A percentile compares a stretch with the other conserved stretches of the same genome.
phyloP scores from a whole-genome alignment of 78 protist species.

The Polysphondylium violaceum region DNA sequence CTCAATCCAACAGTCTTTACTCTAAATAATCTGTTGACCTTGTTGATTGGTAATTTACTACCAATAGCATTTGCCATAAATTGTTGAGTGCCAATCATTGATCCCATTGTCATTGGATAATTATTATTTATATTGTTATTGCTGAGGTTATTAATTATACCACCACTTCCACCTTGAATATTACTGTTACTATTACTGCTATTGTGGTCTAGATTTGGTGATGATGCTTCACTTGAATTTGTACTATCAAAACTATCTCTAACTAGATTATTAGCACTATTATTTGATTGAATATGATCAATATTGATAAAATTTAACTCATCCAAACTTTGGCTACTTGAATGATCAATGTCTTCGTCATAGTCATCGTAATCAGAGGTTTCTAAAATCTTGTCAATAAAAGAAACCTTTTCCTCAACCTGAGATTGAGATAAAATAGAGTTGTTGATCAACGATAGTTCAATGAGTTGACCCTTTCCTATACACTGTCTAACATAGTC shows the following conservation, averaged over 20 bases:
- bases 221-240: neutral
- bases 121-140: conserved; percentile 1
- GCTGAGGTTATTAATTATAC: no score
- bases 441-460: conserved; percentile 21
- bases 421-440: neutral
- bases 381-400: conserved; percentile 65
- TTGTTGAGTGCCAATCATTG: neutral
- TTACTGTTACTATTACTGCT: no score
- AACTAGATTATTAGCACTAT: neutral
- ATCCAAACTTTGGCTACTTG: conserved; percentile 5
- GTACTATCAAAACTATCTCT: neutral
- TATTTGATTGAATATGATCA: conserved; percentile 3
- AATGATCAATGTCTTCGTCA: conserved; percentile 3
- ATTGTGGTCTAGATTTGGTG: neutral
- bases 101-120: no score
- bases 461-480: conserved; percentile 30
- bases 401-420: conserved; percentile 10
- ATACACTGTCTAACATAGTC: conserved; percentile 61
- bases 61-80: neutral
- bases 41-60: conserved; percentile 51
- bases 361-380: conserved; percentile 60
- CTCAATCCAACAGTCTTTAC: conserved; percentile 59
- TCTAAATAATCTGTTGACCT: conserved; percentile 58
- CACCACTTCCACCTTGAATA: no score
- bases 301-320: neutral